Base-by-base conservation (phyloP, 176 grass and related monocot genomes). In the Otatea glauca region DNA sequence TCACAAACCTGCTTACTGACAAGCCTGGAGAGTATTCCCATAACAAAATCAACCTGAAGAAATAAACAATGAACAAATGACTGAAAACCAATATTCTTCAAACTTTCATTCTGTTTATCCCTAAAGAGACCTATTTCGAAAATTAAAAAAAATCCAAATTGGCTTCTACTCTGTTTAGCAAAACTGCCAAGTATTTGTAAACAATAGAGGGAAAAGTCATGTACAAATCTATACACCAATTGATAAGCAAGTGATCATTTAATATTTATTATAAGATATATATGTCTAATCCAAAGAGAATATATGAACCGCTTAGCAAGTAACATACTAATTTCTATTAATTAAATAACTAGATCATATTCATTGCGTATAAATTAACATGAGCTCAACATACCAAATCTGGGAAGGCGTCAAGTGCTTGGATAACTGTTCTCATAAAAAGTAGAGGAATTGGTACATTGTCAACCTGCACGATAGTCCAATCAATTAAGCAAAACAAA, bases 21-120 rank as follows among this genome's bases (percentile, higher is more conserved):
- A 77, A 99, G 93, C 80, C 90, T 99, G 50, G 88, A 91, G 55
- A 99, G 97, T 92, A 99, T 84, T 44, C 74, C 91, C 97, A 99
- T 99, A 74, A 96, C 91, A 96, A 96, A 99, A 99, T 99, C 97
- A 91, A 96, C 97, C 97, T 99, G 87, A 87, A 90, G 75, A 84
- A 88, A 42, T 62, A 79, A 71, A 75, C 38, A 54, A 81, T 32
- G 65, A 82, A 87, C 38, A 90, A 67, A 86, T 64, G 11, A 82
- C 0, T 69, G 50, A 53, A 82, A 78, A 76, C 21, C 18, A 78
- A 61, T 76, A 15, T 7, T 76, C 10, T 74, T 39, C 79, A 78
- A 15, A 81, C 34, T 56, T 48, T 24, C 49, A 73, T 24, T n/a
- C 7, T 64, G 32, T 27, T 60, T 74, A 79, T 71, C 0, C 21